Percentiles rank a stretch among this genome's conserved stretches.
These are phyloP conservation scores for Echium plantagineum DNA, from an alignment of 257 asterid genomes.

Conservation along the genomic window DNA sequence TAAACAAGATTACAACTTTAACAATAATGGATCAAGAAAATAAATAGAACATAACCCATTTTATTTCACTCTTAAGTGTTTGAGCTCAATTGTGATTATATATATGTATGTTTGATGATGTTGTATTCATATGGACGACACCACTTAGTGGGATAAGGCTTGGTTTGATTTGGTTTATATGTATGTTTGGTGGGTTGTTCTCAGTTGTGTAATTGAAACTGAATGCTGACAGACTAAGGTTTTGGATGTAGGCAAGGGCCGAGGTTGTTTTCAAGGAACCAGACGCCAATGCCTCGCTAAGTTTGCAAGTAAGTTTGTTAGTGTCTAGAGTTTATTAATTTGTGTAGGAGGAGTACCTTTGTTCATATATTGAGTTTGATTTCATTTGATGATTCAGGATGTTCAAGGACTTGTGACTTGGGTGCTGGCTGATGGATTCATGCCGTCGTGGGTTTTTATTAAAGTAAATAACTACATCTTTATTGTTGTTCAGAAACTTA, in stretches of 20 bases:
- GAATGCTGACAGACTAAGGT: neutral
- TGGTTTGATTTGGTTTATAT: too few species aligned
- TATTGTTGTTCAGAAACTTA: neutral
- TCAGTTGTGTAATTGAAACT: neutral
- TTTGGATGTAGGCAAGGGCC: conserved; percentile 70
- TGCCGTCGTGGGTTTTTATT: conserved; percentile 94
- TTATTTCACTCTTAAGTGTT: too few species aligned
- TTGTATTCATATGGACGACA: too few species aligned
- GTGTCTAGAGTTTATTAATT: conserved; percentile 3
- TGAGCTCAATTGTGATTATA: too few species aligned
- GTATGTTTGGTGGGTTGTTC: too few species aligned
- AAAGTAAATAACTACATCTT: conserved; percentile 36
- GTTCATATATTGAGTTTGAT: neutral
- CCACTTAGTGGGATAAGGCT: too few species aligned
- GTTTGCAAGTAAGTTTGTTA: conserved; percentile 41
- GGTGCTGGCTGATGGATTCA: conserved; percentile 93
- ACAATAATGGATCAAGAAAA: too few species aligned
- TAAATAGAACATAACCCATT: too few species aligned
- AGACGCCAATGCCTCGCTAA: conserved; percentile 56
- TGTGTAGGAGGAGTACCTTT: neutral
- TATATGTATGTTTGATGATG: too few species aligned
- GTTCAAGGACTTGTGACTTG: conserved; percentile 91
- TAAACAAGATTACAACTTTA: too few species aligned
- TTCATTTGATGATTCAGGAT: conserved; percentile 38
- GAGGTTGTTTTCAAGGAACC: conserved; percentile 62